A percentile compares a stretch with the other conserved stretches of the same genome.
Evolutionary conservation across 768 basidiomycete genomes (phyloP).

Genomic region (Panellus pusillus): DNA sequence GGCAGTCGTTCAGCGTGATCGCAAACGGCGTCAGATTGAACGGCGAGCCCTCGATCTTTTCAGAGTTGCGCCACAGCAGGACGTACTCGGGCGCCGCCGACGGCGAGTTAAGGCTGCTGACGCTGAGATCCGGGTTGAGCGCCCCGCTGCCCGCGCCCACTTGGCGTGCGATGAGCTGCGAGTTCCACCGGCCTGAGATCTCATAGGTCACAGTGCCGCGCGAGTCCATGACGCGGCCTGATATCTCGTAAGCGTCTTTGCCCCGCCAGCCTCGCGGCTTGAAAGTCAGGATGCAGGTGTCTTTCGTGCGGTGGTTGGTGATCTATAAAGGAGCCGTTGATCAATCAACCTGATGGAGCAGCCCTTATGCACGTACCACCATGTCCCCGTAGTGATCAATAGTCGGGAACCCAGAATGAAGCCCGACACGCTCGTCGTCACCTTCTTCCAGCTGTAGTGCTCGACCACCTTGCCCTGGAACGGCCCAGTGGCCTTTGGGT

Average conservation of each 20-base stretch:
- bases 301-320: conserved; percentile 88
- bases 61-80: conserved; percentile 90
- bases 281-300: conserved; percentile 87
- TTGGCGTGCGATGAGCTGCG: conserved; percentile 84
- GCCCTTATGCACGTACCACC: conserved; percentile 57
- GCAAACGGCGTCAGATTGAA: conserved; percentile 97
- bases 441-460: conserved; percentile 96
- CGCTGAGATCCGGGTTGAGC: conserved; percentile 70
- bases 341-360: conserved; percentile 2
- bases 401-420: conserved; percentile 89
- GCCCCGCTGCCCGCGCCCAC: conserved; percentile 59
- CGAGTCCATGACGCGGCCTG: conserved; percentile 74
- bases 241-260: conserved; percentile 89
- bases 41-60: conserved; percentile 72
- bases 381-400: conserved; percentile 97
- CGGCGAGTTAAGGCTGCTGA: conserved; percentile 46
- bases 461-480: conserved; percentile 65
- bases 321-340: conserved; percentile 40
- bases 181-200: conserved; percentile 94
- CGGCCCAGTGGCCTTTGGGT: conserved; percentile 55
- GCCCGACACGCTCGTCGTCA: conserved; percentile 86
- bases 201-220: conserved; percentile 73
- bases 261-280: conserved; percentile 96
- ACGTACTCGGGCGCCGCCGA: conserved; percentile 66
- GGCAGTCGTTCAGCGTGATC: conserved; percentile 88